Evolutionary conservation across 192 early-diverging fungal genomes (phyloP).

Genomic region (Entophlyctis luteolus): DNA sequence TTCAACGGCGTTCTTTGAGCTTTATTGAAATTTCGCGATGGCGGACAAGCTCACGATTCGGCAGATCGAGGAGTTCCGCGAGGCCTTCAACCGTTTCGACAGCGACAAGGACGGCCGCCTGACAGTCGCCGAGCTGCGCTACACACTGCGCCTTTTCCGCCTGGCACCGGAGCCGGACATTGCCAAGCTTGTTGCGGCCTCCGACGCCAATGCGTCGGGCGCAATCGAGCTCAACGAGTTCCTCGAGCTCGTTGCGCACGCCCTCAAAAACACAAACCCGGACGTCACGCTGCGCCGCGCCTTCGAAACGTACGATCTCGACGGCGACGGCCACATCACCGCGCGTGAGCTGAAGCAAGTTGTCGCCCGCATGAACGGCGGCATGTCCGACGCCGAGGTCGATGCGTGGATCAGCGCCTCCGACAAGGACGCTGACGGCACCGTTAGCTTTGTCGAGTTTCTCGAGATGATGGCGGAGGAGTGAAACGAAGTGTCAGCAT

Average conservation of each 20-base stretch:
- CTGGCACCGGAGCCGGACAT: slow-evolving; percentile 81
- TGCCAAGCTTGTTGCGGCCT: slow-evolving; percentile 90
- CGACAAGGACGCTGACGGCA: slow-evolving; percentile 79
- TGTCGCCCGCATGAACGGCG: slow-evolving; percentile 89
- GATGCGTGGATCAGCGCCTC: slow-evolving; percentile 54
- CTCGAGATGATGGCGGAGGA: slow-evolving; percentile 68
- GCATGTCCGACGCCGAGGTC: slow-evolving; percentile 71
- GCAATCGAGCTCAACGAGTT: slow-evolving; percentile 94
- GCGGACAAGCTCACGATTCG: slow-evolving; percentile 78
- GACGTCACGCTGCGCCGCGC: slow-evolving; percentile 81
- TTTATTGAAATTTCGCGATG: neutral
- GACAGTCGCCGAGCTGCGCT: slow-evolving; percentile 90
- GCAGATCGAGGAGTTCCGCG: slow-evolving; percentile 81
- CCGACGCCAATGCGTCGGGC: slow-evolving; percentile 91
- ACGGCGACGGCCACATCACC: slow-evolving; percentile 81
- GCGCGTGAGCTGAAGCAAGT: slow-evolving; percentile 87
- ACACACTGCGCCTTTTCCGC: slow-evolving; percentile 88
- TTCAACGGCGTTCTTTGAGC: too few species aligned
- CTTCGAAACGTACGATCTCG: slow-evolving; percentile 28
- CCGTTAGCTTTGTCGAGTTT: slow-evolving; percentile 87
- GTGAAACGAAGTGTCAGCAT: too few species aligned
- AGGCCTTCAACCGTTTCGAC: slow-evolving; percentile 90
- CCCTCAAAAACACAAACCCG: slow-evolving; percentile 78
- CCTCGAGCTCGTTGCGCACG: slow-evolving; percentile 86
- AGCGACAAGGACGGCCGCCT: slow-evolving; percentile 94